Base-by-base conservation (phyloP, 1,284 basidiomycete genomes). In the Cystobasidiaceae sp. region DNA sequence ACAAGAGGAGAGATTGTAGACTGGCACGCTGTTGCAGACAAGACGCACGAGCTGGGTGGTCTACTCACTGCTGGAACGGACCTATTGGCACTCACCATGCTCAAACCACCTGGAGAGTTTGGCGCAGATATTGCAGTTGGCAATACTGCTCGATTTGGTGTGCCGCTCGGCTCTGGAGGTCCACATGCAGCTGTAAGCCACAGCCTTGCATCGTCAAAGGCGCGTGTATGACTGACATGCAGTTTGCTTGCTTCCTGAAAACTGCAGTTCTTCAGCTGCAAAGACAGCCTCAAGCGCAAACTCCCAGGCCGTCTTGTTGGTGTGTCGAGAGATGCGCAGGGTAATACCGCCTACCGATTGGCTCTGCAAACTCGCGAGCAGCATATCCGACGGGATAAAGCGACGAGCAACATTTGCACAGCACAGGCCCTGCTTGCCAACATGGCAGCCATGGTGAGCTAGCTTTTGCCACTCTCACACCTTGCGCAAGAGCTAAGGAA, bases 41-140 rank as follows among this genome's bases (percentile, higher is more conserved):
- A 83, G 27, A 83, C 88, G 34, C 93, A 97, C 76, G 79, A 81
- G n/a, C 74, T 81, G 19, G 88, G 88, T 39, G 92, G 83, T 45
- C 82, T 97, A 68, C 84, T 94, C 56, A 83, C 89, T 23, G 90
- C 87, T 70, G 92, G 92, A 11, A 91, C 91, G 13, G 94, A 98
- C 78, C 83, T 98, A 54, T 82, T 98, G 30, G 91, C 94, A 1
- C 81, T 97, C 74, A 93, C 93, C 7, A 84, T 93, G 83, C 82
- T 98, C 72, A 92, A 90, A 75, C 91, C 94, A 25, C 94, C 94
- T 11, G 94, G 94, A 65, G 94, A 97, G 81, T 97, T 94, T 91
- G 94, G 94, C 52, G 93, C 93, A 34, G 94, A 98, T 77, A 87
- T 98, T 70, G 93, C 93, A 2, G 81, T 94, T 58, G 94, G 94